Base-by-base conservation (phyloP, 345 rosid genomes). In the Melaleuca quinquenervia region DNA sequence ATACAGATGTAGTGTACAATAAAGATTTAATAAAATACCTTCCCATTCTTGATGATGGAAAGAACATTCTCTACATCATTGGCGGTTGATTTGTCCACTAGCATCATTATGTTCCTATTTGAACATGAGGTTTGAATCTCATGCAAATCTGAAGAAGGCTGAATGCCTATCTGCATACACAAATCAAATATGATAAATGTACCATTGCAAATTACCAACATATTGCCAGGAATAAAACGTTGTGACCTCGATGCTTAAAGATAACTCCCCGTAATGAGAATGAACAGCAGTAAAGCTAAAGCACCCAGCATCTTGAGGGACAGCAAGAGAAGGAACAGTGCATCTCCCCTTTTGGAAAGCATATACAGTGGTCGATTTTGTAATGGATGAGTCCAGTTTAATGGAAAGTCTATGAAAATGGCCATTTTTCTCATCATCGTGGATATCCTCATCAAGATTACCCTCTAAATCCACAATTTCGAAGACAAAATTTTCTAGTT, bases 261-360 rank as follows among this genome's bases (percentile, higher is more conserved):
- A 86, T 32, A 94, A 91, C 89, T 92, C 93, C 3, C 86, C 49
- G 82, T 86, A 87, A 75, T 84, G 84, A 62, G 92, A 92, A 87
- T 94, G 96, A 70, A 70, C 85, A 56, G 89, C 96, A 58, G 52
- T 86, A 50, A 93, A 88, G 87, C 87, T 82, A 84, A 91, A 86
- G 70, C 58, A 82, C 53, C 94, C 95, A 84, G 88, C 94, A 20
- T 21, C 85, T 82, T 83, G 86, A 86, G 95, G 96, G 29, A 94
- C 82, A 13, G 89, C 58, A 60, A 93, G 86, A 64, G 86, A 88
- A 48, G 94, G 87, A 78, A 95, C 84, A 82, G 86, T 91, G 88
- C 95, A 91, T 51, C 89, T 48, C 16, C 96, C 94, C 50, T 89
- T 52, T 80, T 84, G 89, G 86, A 95, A 94, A 82, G 91, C 86